Evolutionary conservation across 1,139 yeast species (phyloP), one percentile per base, ranked within the genome.

Genomic region (Zhuliangozyma blackwelliae): DNA sequence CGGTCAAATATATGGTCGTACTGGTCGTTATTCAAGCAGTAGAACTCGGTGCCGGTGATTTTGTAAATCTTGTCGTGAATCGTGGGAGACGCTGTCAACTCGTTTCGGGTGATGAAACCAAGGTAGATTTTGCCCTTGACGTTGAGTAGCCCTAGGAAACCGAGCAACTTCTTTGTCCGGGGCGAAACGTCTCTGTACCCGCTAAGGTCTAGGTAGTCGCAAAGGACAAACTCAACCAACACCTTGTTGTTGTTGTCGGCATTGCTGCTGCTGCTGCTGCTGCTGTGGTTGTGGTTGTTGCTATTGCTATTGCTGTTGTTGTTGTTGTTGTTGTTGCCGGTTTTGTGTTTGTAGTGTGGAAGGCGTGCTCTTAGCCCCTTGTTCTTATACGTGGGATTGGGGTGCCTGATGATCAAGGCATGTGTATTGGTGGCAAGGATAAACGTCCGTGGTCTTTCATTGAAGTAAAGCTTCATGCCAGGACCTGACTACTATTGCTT

Each of bases 81-180:
- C 21, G 77, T 61, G 0, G 86, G 81, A 16, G 78, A 71, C 0
- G 86, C 92, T 10, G 79, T 77, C 28, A 71, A 72, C 25, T 62
- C 61, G n/a, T 75, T 68, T 16, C 70, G 66, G 3, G 83, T 74
- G 28, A 84, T 71, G 33, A 82, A 72, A 2, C 82, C 82, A 20
- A 82, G 55, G 48, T 70, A 82, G 7, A 77, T 65, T 34, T 69
- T 65, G 5, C 75, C 75, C 45, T 80, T 79, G 19, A 80, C 57
- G 27, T 70, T 63, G 21, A 81, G 60, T 22, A 83, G 55, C 1
- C 94, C 94, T 27, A 82, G 54, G 29, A 82, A 68, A 2, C 86
- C 90, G 42, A 65, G 57, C 32, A 78, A 63, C 32, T 60, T 59
- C 32, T 60, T 54, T 28, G 47, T 51, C 10, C 52, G 44, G 1